These are phyloP conservation scores for Chytriomyces confervae DNA, from an alignment of 192 early-diverging fungal genomes.

Conservation along the genomic window DNA sequence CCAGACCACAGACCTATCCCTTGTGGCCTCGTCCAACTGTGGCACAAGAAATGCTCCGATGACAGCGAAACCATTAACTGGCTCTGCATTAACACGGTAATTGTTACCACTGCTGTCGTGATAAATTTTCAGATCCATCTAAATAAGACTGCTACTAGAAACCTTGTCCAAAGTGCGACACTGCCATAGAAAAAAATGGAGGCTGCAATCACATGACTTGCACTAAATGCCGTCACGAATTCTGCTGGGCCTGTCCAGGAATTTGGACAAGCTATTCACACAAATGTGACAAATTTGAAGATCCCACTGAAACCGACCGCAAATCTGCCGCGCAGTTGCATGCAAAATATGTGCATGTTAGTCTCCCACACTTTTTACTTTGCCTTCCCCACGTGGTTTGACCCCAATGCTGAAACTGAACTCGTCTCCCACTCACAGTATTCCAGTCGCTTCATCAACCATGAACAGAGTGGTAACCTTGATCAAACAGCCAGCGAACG, in stretches of 20 bases:
- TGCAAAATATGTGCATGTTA: conserved; percentile 92
- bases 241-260: conserved; percentile 98
- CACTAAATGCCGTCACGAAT: conserved; percentile 93
- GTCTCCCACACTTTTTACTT: conserved; percentile 34
- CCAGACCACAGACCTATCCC: conserved; percentile 86
- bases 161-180: conserved; percentile 90
- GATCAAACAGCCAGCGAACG: conserved; percentile 77
- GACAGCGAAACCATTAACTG: conserved; percentile 98
- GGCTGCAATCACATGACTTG: conserved; percentile 99
- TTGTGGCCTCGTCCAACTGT: conserved; percentile 79
- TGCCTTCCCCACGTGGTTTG: background rate
- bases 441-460: conserved; percentile 95
- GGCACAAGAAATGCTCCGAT: conserved; percentile 94
- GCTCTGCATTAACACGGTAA: conserved; percentile 74
- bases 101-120: background rate
- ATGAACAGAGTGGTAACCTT: conserved; percentile 92
- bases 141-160: conserved; percentile 50
- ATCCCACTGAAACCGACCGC: conserved; percentile 82
- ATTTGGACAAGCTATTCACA: conserved; percentile 95
- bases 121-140: background rate
- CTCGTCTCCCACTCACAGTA: conserved; percentile 62
- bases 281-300: conserved; percentile 85
- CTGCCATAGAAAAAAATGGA: conserved; percentile 99
- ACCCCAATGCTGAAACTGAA: background rate
- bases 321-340: conserved; percentile 78